Conservation (phyloP, 495 filamentous ascomycete genomes). For the Talaromyces wortmannii region DNA sequence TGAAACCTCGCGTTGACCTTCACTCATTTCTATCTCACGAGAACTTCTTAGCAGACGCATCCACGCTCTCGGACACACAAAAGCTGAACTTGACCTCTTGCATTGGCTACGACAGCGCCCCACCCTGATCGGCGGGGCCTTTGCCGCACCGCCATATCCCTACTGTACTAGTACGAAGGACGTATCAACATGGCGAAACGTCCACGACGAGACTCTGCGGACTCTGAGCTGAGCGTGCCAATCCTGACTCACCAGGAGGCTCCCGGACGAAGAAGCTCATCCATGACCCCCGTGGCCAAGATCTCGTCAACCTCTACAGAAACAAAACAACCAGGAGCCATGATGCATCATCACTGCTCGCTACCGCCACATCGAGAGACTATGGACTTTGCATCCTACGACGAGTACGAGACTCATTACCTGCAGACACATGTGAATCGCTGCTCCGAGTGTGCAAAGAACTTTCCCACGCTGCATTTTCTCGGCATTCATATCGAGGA, state of each 20-base stretch:
- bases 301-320: background rate
- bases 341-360: slow-evolving; percentile 53
- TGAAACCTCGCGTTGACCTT: no score
- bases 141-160: no score
- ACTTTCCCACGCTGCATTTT: slow-evolving; percentile 66
- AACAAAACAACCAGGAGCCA: slow-evolving; percentile 22
- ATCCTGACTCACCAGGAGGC: background rate
- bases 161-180: background rate
- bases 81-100: no score
- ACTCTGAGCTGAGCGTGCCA: slow-evolving; percentile 2
- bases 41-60: no score
- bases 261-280: background rate
- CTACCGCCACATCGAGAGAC: slow-evolving; percentile 71
- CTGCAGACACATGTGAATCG: slow-evolving; percentile 73
- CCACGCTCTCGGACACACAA: no score
- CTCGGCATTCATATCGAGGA: slow-evolving; percentile 84
- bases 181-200: slow-evolving; percentile 48
- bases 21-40: no score
- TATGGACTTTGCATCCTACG: slow-evolving; percentile 62
- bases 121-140: no score
- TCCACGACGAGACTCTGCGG: slow-evolving; percentile 43
- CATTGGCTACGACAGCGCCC: no score
- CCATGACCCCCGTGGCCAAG: slow-evolving; percentile 1
- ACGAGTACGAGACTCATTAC: slow-evolving; percentile 87
- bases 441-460: slow-evolving; percentile 73